A percentile compares a stretch with the other conserved stretches of the same genome.
phyloP scores from a whole-genome alignment of 192 early-diverging fungal genomes.

The Obelidium mucronatum region DNA sequence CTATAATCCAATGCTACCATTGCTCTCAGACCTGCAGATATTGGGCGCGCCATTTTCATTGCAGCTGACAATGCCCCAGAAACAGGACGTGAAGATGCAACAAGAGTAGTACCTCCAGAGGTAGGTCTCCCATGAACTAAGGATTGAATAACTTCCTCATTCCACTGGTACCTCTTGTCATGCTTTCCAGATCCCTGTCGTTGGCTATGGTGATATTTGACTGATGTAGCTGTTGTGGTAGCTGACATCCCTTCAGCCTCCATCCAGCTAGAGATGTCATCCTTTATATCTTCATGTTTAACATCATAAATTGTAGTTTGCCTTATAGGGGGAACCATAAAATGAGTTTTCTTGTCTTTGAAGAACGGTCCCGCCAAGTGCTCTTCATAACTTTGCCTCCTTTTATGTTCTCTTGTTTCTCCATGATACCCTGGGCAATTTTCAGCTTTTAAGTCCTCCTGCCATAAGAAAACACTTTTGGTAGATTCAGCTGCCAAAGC shows the following conservation, averaged over 20 bases:
- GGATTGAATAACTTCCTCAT: neutral
- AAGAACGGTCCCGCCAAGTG: slow-evolving; percentile 57
- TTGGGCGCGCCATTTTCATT: slow-evolving; percentile 11
- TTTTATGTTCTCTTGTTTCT: neutral
- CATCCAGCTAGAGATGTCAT: neutral
- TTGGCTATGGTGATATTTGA: neutral
- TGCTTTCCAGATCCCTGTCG: neutral
- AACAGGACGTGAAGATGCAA: slow-evolving; percentile 3
- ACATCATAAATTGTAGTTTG: neutral
- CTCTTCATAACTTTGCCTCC: slow-evolving; percentile 51
- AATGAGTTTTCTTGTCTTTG: slow-evolving; percentile 37
- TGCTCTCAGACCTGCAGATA: slow-evolving; percentile 22
- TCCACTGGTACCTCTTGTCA: neutral
- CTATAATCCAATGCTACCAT: neutral
- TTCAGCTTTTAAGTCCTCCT: neutral
- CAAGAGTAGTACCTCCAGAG: neutral
- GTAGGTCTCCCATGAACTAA: neutral
- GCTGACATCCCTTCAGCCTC: neutral
- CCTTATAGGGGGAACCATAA: neutral
- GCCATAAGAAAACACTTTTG: slow-evolving; percentile 23
- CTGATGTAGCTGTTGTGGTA: neutral
- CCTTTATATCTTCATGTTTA: neutral
- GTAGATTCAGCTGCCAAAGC: slow-evolving; percentile 19
- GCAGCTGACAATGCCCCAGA: slow-evolving; percentile 1
- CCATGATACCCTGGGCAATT: neutral